A percentile compares a stretch with the other conserved stretches of the same genome.
phyloP scores from a whole-genome alignment of 371 early-diverging fungal genomes.

The Catenaria anguillulae region DNA sequence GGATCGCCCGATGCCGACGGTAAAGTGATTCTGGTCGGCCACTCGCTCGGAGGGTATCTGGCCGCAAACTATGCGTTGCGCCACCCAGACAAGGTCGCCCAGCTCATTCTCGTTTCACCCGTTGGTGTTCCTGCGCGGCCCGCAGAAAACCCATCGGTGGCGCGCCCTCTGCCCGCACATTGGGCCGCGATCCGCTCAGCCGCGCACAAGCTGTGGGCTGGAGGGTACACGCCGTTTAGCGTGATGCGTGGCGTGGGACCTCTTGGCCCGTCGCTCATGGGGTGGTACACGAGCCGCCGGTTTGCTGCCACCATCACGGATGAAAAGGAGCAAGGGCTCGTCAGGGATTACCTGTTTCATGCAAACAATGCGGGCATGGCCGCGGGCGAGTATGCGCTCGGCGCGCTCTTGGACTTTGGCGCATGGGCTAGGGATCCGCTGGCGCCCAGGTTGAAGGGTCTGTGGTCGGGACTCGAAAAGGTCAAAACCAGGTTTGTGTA shows the following conservation, averaged over 20 bases:
- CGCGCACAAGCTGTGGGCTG: constrained; percentile 45
- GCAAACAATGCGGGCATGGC: constrained; percentile 53
- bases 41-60: constrained; percentile 80
- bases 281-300: constrained; percentile 47
- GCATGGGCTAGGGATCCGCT: constrained; percentile 73
- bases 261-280: constrained; percentile 53
- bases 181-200: not conserved
- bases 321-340: constrained; percentile 23
- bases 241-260: constrained; percentile 63
- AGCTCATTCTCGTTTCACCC: constrained; percentile 77
- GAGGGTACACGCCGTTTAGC: constrained; percentile 65
- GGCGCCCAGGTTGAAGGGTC: constrained; percentile 37
- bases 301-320: constrained; percentile 45
- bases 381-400: constrained; percentile 62
- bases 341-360: constrained; percentile 44
- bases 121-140: constrained; percentile 23
- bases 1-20: too few relatives aligned
- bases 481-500: constrained; percentile 73
- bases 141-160: constrained; percentile 14
- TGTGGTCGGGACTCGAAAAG: constrained; percentile 14
- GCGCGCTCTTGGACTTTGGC: constrained; percentile 54
- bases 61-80: constrained; percentile 67
- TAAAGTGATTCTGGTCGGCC: constrained; percentile 68
- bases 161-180: constrained; percentile 9
- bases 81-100: constrained; percentile 75